Base-by-base conservation (phyloP, 768 basidiomycete genomes). In the Termitomyces sp. region DNA sequence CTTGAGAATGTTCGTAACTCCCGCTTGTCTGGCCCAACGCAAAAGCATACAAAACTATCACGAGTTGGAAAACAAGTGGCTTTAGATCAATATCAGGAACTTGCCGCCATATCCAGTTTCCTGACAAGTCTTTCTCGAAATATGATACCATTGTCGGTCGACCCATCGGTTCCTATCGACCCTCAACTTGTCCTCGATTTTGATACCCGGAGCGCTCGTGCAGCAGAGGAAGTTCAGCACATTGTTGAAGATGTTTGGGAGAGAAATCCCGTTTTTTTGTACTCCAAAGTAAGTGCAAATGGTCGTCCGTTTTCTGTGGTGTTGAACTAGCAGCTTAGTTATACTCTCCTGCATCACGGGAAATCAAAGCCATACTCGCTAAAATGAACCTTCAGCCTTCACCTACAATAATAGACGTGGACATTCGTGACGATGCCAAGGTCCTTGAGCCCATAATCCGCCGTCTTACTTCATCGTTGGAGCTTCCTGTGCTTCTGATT, bases 161-260 rank as follows among this genome's bases (percentile, higher is more conserved):
- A 93, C 67, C 88, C 92, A 0, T 66, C 78, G 11, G 64, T 66
- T 11, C 83, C 90, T 8, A 84, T 93, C 60, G 91, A 94, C 70
- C 90, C 92, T 4, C 83, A 91, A 67, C 83, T 93, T 60, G 82
- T 94, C 5, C 81, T 94, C 46, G 92, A 91, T 67, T 94, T 94
- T 70, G 91, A 94, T 69, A 88, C 89, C 0, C 83, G 86, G n/a
- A 77, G 83, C 47, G 74, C 82, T 2, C 79, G 81, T 14, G 89
- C 90, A 0, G 66, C 69, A 20, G 81, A 84, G 38, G 90, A 92
- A 71, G 75, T 92, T 37, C 70, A 73, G 38, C 75, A 77, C 1
- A 77, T 92, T 70, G 81, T 86, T 7, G 73, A 79, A 1, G 85
- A 90, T 36, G 84, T 89, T 1, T 93, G 92, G 92, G 66, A 79